Base-by-base conservation (phyloP, 768 basidiomycete species). In the Mycena amicta region DNA sequence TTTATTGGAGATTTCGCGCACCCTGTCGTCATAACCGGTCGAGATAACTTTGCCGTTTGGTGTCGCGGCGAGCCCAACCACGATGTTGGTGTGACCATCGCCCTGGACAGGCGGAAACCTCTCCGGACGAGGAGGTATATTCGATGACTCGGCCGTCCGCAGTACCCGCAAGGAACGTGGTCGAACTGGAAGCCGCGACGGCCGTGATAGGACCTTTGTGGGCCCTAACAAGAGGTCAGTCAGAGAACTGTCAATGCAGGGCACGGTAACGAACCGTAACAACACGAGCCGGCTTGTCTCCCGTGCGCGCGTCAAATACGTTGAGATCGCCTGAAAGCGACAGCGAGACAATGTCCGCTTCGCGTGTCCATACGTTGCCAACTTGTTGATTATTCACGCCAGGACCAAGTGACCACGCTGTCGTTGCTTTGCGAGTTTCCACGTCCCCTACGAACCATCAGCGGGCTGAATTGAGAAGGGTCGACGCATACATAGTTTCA, bases 321-420 rank as follows among this genome's bases (percentile, higher is more conserved):
- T 89, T 92, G 54, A 98, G 77, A 55, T 86, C 83, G 15, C 95
- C 94, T 0, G 84, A 86, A 63, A 96, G 74, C 0, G 93, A 94
- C 26, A 98, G 75, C 3, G 93, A 95, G 33, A 93, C 86, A 52
- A 97, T 84, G 56, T 85, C 81, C 53, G 80, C 80, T 29, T 83
- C 77, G 40, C 82, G 84, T 52, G 79, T 87, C 92, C 93, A 97
- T n/a, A 85, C 83, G 63, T 89, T 90, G 27, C 95, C 95, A 26
- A 92, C 80, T 76, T 98, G 95, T 68, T 98, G 95, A 63, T 90
- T 74, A 27, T 80, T 75, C 27, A 96, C 74, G n/a, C 85, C 89
- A 31, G 84, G 73, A 12, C 92, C 93, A 20, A 95, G 71, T 1
- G 80, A 81, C 86, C 90, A 95, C 1, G 84, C 84, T 16, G 79